Base-by-base conservation (phyloP, 192 early-diverging fungal genomes). In the Rhizoclosmatium sp. region DNA sequence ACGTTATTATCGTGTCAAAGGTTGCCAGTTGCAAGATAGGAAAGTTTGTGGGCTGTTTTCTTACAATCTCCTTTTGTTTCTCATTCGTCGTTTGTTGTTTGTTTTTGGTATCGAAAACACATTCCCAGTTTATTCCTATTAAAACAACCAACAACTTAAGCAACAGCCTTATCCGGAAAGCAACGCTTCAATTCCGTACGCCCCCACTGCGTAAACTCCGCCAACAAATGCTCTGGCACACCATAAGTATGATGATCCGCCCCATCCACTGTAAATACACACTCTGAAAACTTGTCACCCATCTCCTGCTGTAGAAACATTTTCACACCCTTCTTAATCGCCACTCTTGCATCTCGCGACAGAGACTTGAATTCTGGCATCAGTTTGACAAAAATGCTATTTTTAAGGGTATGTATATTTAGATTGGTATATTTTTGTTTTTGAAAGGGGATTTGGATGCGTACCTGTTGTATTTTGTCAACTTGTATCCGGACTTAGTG, bases 261-360 rank as follows among this genome's bases (percentile, higher is more conserved):
- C 10, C 59, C 7, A 31, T 23, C 48, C 19, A 9, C 54, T 7
- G 70, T 61, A 16, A 75, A 48, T 39, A 75, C 19, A 39, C 74
- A 65, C n/a, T 65, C 60, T 21, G 67, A 61, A 51, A 75, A 65
- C 3, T 23, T 16, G 14, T 65, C 74, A 19, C 60, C 74, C 41
- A 75, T n/a, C 44, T 75, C 60, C 12, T 65, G 59, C 45, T 65
- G 74, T 2, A 75, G 74, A 75, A 65, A 75, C 61, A 48, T 16
- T 58, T 75, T 75, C n/a, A 75, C 74, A 10, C 60, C 74, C 2
- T 42, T 12, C 61, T 75, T 75, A 60, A 75, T 75, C 19, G 74
- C 74, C 40, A 75, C 74, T 21, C 59, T 59, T 19, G 62, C 74
- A 10, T 75, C 74, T n/a, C 39, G 39, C 10, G 59, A 40, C 21